Percentiles rank a stretch among this genome's conserved stretches.
Conservation (phyloP, 176 grass and related monocot genomes). For the Sorghum bicolor region Sorghum_bicolor_NCBIv3 NC_012870.2:4874001-4874500, state of each 20-base stretch:
- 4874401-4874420: not conserved
- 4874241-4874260: no score
- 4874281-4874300: no score
- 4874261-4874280: no score
- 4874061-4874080: not conserved
- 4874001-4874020: not conserved
- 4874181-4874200: not conserved
- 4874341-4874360: not conserved
- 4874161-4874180: not conserved
- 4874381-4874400: not conserved
- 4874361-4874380: not conserved
- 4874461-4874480: no score
- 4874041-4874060: not conserved
- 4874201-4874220: no score
- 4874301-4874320: no score
- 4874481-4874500: no score
- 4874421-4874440: not conserved
- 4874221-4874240: rapidly evolving
- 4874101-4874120: not conserved
- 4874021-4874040: not conserved
- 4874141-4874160: not conserved
- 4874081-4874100: not conserved
- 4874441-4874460: no score
- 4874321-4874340: no score
- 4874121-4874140: not conserved